A percentile compares a stretch with the other conserved stretches of the same genome.
Conservation (phyloP, 805 yeast genomes). For the Saccharomycopsis fodiens region DNA sequence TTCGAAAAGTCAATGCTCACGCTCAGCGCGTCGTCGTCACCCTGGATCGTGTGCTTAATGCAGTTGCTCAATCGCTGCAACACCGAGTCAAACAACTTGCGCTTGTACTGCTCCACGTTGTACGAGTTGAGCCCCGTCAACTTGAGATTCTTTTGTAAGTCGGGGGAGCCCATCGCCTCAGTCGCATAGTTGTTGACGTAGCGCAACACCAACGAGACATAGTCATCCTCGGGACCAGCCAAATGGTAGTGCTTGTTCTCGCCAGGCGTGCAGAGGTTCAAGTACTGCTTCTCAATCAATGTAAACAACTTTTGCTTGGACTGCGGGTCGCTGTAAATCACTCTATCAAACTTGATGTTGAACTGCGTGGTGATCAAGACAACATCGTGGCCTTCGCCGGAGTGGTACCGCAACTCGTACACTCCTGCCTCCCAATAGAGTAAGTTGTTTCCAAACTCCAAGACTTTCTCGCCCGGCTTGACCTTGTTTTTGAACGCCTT, state of each 20-base stretch:
- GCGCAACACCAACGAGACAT: conserved; percentile 6
- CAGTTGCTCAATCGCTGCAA: conserved; percentile 20
- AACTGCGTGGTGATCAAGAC: conserved; percentile 57
- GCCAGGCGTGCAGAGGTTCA: conserved; percentile 6
- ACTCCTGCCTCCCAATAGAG: conserved; percentile 61
- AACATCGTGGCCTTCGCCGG: conserved; percentile 62
- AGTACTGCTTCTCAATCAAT: conserved; percentile 7
- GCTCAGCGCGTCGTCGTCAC: conserved; percentile 3
- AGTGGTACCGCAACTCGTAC: conserved; percentile 69
- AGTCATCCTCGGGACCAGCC: conserved; percentile 4
- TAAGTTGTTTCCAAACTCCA: conserved; percentile 40
- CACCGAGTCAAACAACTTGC: conserved; percentile 8
- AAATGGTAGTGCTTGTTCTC: neutral
- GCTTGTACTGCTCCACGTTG: conserved; percentile 18
- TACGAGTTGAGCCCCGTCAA: conserved; percentile 17
- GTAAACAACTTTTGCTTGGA: conserved; percentile 8
- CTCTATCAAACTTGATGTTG: conserved; percentile 40
- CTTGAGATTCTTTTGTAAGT: conserved; percentile 15
- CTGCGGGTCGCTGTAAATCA: conserved; percentile 22
- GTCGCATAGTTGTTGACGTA: conserved; percentile 13
- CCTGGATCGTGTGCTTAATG: conserved; percentile 28
- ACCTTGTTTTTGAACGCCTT: conserved; percentile 5
- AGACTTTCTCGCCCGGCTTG: conserved; percentile 20
- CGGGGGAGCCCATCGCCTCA: conserved; percentile 1
- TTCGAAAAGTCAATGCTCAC: conserved; percentile 31